A percentile compares a stretch with the other conserved stretches of the same genome.
Evolutionary conservation across 164 flowering plant genomes (phyloP).

Genomic region (Taxillus chinensis): DNA sequence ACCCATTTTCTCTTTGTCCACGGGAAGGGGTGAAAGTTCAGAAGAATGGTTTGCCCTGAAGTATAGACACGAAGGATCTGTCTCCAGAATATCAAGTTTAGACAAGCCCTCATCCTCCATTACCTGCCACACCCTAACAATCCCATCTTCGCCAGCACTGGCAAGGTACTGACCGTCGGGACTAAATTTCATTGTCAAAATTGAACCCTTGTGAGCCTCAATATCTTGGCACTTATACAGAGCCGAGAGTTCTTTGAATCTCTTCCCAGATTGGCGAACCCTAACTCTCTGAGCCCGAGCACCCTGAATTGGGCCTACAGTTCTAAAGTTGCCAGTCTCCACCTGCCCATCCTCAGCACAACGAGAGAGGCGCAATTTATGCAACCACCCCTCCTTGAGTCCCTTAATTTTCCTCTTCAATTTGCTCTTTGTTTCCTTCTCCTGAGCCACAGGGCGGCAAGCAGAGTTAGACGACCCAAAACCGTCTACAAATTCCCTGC

Average conservation of each 20-base stretch:
- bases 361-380: slow-evolving; percentile 40
- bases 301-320: slow-evolving; percentile 6
- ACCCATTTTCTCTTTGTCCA: slow-evolving; percentile 43
- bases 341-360: slow-evolving; percentile 31
- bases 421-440: slow-evolving; percentile 6
- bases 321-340: slow-evolving; percentile 15
- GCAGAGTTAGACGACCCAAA: slow-evolving; percentile 8
- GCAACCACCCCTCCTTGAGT: slow-evolving; percentile 41
- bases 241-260: slow-evolving; percentile 70
- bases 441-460: slow-evolving; percentile 3
- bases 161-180: slow-evolving; percentile 84
- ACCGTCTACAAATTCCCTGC: slow-evolving; percentile 5
- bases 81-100: slow-evolving; percentile 40
- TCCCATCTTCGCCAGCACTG: slow-evolving; percentile 82
- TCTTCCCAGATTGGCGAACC: slow-evolving; percentile 49
- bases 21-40: slow-evolving; percentile 49
- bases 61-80: slow-evolving; percentile 66
- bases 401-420: slow-evolving; percentile 15
- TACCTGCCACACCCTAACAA: slow-evolving; percentile 81
- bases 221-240: slow-evolving; percentile 69
- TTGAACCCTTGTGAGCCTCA: slow-evolving; percentile 73
- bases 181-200: slow-evolving; percentile 87
- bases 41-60: slow-evolving; percentile 62
- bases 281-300: slow-evolving; percentile 39
- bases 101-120: slow-evolving; percentile 54